Conservation (phyloP, 371 early-diverging fungal genomes). For the Paraphysoderma sedebokerense region DNA sequence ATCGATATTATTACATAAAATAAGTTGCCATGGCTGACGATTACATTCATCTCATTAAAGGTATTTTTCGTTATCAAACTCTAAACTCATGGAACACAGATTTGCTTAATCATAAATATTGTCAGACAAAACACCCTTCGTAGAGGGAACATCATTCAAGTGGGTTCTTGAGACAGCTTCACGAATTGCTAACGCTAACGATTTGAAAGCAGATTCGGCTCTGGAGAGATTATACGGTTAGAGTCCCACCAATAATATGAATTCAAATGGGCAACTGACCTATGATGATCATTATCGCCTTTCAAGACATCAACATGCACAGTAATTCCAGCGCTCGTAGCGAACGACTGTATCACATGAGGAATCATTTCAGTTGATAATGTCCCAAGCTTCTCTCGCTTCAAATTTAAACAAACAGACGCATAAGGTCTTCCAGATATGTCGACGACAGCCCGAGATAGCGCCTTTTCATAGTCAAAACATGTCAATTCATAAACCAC, state of each 20-base stretch:
- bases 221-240: conserved; percentile 15
- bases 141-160: conserved; percentile 54
- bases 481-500: background rate
- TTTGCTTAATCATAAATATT: no score
- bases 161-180: conserved; percentile 69
- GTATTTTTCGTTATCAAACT: no score
- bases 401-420: conserved; percentile 44
- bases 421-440: conserved; percentile 88
- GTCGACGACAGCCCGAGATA: conserved; percentile 87
- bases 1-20: no score
- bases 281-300: conserved; percentile 86
- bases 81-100: no score
- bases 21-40: no score
- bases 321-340: conserved; percentile 77
- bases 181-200: conserved; percentile 80
- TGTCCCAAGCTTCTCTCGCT: conserved; percentile 73
- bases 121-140: no score
- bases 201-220: conserved; percentile 91
- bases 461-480: conserved; percentile 30
- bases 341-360: conserved; percentile 81
- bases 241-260: background rate
- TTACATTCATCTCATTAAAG: no score
- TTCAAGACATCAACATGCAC: conserved; percentile 87
- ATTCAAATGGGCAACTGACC: conserved; percentile 22
- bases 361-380: conserved; percentile 93